These are phyloP conservation scores for Serendipita sp. DNA, from an alignment of 768 basidiomycete species.

Conservation along the genomic window DNA sequence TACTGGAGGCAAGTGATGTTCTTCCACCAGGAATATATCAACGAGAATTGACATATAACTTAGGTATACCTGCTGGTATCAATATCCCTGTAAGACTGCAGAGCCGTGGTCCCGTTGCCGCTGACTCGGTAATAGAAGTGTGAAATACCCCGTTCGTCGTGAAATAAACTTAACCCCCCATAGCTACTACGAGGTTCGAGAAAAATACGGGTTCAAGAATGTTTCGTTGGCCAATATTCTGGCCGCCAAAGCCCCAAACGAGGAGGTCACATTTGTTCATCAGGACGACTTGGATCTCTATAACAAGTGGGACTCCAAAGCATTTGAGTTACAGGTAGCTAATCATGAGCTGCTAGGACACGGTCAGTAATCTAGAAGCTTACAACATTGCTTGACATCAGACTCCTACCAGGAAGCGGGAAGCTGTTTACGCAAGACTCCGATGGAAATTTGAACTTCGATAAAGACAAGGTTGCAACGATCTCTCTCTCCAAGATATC, in stretches of 20 bases:
- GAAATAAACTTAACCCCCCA: neutral
- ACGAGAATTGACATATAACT: neutral
- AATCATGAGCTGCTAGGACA: constrained; percentile 82
- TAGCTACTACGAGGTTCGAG: constrained; percentile 74
- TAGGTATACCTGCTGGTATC: constrained; percentile 75
- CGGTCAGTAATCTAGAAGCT: constrained; percentile 21
- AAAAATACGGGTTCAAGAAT: constrained; percentile 60
- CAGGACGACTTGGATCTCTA: constrained; percentile 61
- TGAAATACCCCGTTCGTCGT: neutral
- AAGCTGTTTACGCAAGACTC: constrained; percentile 64
- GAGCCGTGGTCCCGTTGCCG: neutral
- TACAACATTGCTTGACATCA: too few species aligned
- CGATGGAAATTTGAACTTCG: constrained; percentile 71
- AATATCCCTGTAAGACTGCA: constrained; percentile 48
- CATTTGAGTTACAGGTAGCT: constrained; percentile 80
- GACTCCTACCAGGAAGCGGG: constrained; percentile 29
- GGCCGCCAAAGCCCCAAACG: constrained; percentile 71
- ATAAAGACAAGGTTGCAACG: constrained; percentile 39
- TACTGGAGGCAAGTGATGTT: constrained; percentile 44
- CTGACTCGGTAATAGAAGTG: constrained; percentile 8
- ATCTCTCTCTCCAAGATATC: neutral
- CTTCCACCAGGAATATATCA: neutral
- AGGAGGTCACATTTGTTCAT: constrained; percentile 68
- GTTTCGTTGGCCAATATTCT: constrained; percentile 41
- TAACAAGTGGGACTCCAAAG: constrained; percentile 58